Percentiles rank a stretch among this genome's conserved stretches.
Evolutionary conservation across 2,329 filamentous ascomycete species (phyloP).

Genomic region (Cladophialophora chaetospira): DNA sequence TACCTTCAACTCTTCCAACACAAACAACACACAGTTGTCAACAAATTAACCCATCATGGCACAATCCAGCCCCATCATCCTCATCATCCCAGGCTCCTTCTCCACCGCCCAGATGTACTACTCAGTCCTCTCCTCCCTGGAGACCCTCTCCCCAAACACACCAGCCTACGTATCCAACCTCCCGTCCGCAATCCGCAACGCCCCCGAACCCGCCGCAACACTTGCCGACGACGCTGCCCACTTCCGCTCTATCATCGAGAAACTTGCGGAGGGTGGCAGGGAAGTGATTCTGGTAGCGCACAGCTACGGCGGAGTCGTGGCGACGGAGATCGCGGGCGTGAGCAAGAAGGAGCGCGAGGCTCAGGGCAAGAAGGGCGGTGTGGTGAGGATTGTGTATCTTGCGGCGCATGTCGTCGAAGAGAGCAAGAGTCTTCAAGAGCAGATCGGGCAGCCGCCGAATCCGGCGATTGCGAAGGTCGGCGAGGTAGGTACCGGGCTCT

Average conservation of each 20-base stretch:
- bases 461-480: neutral
- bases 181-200: slow-evolving; percentile 16
- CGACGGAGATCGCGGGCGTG: slow-evolving; percentile 37
- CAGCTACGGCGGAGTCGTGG: slow-evolving; percentile 38
- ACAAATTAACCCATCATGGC: neutral
- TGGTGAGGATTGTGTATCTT: slow-evolving; percentile 9
- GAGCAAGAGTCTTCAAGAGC: neutral
- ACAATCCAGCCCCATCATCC: neutral
- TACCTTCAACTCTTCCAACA: no score
- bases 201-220: slow-evolving; percentile 34
- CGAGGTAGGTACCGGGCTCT: neutral
- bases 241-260: slow-evolving; percentile 33
- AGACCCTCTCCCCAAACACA: neutral
- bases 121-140: neutral
- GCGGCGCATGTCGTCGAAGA: neutral
- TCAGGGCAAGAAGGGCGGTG: slow-evolving; percentile 33
- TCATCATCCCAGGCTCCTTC: slow-evolving; percentile 18
- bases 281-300: slow-evolving; percentile 37
- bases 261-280: slow-evolving; percentile 34
- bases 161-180: slow-evolving; percentile 10
- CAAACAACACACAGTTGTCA: neutral
- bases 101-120: slow-evolving; percentile 2
- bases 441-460: neutral
- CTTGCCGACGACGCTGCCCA: slow-evolving; percentile 37
- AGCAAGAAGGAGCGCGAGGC: slow-evolving; percentile 11